Evolutionary conservation across 2,329 filamentous ascomycete genomes (phyloP).

Genomic region (Fusarium nematophilum): DNA sequence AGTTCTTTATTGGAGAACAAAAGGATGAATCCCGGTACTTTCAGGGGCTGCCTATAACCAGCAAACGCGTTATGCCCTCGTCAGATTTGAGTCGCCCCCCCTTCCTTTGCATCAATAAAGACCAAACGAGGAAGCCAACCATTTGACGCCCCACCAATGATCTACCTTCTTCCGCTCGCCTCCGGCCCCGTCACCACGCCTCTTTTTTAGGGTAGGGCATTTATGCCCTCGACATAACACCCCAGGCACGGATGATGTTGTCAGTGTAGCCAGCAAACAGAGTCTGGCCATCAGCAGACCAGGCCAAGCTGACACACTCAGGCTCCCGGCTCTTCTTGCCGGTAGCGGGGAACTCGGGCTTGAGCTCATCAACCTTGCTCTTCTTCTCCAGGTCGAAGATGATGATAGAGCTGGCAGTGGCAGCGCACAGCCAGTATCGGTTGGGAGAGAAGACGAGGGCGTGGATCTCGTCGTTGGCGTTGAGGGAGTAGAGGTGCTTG

Average conservation of each 20-base stretch:
- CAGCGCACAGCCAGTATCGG: slow-evolving; percentile 99
- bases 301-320: slow-evolving; percentile 97
- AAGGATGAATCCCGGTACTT: slow-evolving; percentile 55
- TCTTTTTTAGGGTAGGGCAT: slow-evolving; percentile 44
- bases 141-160: slow-evolving; percentile 59
- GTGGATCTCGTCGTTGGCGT: slow-evolving; percentile 99
- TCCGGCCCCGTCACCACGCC: slow-evolving; percentile 40
- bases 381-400: slow-evolving; percentile 99
- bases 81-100: slow-evolving; percentile 49
- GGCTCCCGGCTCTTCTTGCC: slow-evolving; percentile 99
- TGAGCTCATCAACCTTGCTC: slow-evolving; percentile 99
- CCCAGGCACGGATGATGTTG: slow-evolving; percentile 98
- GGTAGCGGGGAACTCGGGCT: slow-evolving; percentile 96
- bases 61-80: slow-evolving; percentile 53
- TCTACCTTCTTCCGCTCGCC: slow-evolving; percentile 52
- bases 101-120: slow-evolving; percentile 55
- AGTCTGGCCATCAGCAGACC: slow-evolving; percentile 98
- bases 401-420: slow-evolving; percentile 97
- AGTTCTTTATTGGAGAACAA: slow-evolving; percentile 55
- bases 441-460: slow-evolving; percentile 99
- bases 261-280: slow-evolving; percentile 99
- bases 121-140: slow-evolving; percentile 60
- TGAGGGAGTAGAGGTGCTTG: slow-evolving; percentile 99
- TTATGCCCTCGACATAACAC: slow-evolving; percentile 95
- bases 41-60: slow-evolving; percentile 53